phyloP scores from a whole-genome alignment of 495 filamentous ascomycete genomes.

The Hyaloscypha bicolor region DNA sequence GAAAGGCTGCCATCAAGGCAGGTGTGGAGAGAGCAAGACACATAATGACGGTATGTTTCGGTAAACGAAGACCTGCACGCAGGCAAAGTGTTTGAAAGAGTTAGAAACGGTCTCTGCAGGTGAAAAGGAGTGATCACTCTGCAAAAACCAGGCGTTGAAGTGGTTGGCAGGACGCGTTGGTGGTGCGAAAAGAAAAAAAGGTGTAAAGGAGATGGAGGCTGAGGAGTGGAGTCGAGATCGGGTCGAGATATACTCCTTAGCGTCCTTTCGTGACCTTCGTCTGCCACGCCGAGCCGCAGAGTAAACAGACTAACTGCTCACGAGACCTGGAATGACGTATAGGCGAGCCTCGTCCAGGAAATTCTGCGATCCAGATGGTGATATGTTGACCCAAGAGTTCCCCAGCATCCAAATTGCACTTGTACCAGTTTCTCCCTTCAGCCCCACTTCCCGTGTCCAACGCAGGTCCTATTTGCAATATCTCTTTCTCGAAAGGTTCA shows the following conservation, averaged over 20 bases:
- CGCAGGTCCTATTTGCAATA: not conserved
- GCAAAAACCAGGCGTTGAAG: not conserved
- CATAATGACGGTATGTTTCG: constrained; percentile 17
- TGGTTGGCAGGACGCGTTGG: not conserved
- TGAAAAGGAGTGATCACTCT: not conserved
- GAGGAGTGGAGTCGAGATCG: not conserved
- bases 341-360: not conserved
- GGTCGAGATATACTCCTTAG: not conserved
- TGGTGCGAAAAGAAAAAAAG: not conserved
- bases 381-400: not conserved
- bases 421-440: not conserved
- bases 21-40: not conserved
- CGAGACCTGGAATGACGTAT: not conserved
- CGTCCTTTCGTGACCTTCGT: not conserved
- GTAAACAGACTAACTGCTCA: not conserved
- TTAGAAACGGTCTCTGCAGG: not conserved
- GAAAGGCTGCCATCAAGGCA: constrained; percentile 2
- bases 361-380: not conserved
- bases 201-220: not conserved
- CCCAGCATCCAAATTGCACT: not conserved
- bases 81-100: not conserved
- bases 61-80: not conserved
- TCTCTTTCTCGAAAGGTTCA: not conserved
- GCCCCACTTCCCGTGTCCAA: not conserved
- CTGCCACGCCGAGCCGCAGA: not conserved